These are phyloP conservation scores for Plasmodium gaboni DNA, from an alignment of 169 alveolate genomes.

Conservation along the genomic window DNA sequence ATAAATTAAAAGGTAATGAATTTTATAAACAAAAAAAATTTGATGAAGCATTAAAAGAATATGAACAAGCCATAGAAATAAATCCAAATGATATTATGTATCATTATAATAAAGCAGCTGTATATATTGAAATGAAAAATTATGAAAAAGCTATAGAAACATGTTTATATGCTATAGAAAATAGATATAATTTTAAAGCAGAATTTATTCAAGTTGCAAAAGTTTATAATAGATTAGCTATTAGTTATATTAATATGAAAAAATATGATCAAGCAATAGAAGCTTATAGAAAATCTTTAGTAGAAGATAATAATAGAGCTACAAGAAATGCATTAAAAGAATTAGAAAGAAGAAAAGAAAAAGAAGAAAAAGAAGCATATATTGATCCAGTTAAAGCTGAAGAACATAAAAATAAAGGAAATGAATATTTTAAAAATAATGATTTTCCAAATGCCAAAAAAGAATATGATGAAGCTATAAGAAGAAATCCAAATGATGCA, in stretches of 20 bases:
- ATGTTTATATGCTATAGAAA: conserved; percentile 94
- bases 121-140: conserved; percentile 95
- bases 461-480: conserved; percentile 98
- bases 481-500: conserved; percentile 96
- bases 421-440: conserved; percentile 93
- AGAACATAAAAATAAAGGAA: conserved; percentile 93
- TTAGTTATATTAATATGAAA: conserved; percentile 89
- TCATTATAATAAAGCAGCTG: conserved; percentile 95
- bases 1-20: conserved; percentile 88
- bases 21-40: conserved; percentile 92
- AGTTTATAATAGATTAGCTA: conserved; percentile 92
- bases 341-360: conserved; percentile 93
- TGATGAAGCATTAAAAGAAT: conserved; percentile 94
- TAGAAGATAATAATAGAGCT: conserved; percentile 94
- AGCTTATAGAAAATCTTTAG: conserved; percentile 92
- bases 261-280: conserved; percentile 92
- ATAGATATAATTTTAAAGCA: conserved; percentile 93
- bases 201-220: conserved; percentile 91
- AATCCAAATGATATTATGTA: conserved; percentile 92
- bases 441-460: conserved; percentile 97
- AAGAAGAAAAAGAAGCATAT: conserved; percentile 93
- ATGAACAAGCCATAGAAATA: conserved; percentile 93
- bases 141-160: conserved; percentile 93
- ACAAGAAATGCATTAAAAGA: conserved; percentile 94
- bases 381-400: conserved; percentile 96